Evolutionary conservation across 305 asterid genomes (phyloP).

Genomic region (Fraxinus floribunda): DNA sequence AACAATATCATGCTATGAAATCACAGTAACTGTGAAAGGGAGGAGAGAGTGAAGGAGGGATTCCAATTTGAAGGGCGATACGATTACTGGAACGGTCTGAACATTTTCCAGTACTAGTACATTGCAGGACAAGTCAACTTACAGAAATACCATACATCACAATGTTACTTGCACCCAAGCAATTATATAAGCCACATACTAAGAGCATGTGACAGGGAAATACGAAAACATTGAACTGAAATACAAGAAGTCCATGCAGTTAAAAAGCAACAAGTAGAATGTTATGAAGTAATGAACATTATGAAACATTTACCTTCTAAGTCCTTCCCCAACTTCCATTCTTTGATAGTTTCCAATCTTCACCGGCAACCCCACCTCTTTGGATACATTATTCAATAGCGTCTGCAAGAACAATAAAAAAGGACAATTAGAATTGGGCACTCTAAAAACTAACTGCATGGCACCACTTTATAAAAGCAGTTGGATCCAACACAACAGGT

Average conservation of each 20-base stretch:
- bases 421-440: constrained; percentile 11
- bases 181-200: not conserved
- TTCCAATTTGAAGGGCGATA: not conserved
- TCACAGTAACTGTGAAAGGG: not conserved
- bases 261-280: not conserved
- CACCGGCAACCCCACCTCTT: constrained; percentile 83
- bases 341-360: constrained; percentile 70
- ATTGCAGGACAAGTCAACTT: not conserved
- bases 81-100: not conserved
- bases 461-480: constrained; percentile 3
- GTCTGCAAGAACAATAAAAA: constrained; percentile 49
- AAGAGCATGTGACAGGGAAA: not conserved
- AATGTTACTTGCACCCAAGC: not conserved
- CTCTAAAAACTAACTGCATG: not conserved
- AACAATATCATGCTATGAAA: not conserved
- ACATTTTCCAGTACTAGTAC: not conserved
- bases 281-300: not conserved
- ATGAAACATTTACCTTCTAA: constrained; percentile 51
- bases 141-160: not conserved
- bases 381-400: constrained; percentile 63
- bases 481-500: constrained; percentile 2
- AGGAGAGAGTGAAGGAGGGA: not conserved
- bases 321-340: constrained; percentile 93
- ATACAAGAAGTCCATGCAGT: not conserved
- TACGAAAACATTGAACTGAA: not conserved